These are phyloP conservation scores for Bretschneidera sinensis DNA, from an alignment of 345 rosid species.

Conservation along the genomic window DNA sequence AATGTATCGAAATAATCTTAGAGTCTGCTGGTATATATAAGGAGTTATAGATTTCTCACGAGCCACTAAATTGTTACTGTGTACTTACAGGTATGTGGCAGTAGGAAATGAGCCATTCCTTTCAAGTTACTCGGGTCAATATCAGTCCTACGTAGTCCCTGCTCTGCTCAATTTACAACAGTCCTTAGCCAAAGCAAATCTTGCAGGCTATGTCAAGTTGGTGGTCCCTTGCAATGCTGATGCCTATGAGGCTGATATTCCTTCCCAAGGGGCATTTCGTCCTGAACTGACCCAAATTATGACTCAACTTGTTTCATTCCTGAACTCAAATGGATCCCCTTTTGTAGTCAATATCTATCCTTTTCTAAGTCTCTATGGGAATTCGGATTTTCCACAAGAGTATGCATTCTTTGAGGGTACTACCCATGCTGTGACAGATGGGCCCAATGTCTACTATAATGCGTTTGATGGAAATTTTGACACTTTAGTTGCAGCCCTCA, in stretches of 20 bases:
- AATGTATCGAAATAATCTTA: neutral
- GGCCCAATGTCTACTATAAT: conserved; percentile 68
- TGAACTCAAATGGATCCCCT: conserved; percentile 84
- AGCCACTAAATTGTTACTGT: neutral
- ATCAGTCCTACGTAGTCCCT: conserved; percentile 71
- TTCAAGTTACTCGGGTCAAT: conserved; percentile 59
- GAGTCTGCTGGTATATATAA: too few species aligned
- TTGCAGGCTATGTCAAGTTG: conserved; percentile 70
- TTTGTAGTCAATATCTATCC: conserved; percentile 91
- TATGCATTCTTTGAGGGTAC: conserved; percentile 87
- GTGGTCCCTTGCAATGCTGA: conserved; percentile 98
- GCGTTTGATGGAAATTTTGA: conserved; percentile 94
- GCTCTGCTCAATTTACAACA: conserved; percentile 77
- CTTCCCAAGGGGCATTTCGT: conserved; percentile 89
- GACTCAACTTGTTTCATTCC: conserved; percentile 78
- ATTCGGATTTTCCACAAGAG: conserved; percentile 91
- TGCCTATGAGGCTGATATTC: conserved; percentile 77
- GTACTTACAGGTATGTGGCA: conserved; percentile 64
- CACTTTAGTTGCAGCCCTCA: conserved; percentile 85
- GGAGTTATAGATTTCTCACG: neutral
- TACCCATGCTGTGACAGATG: conserved; percentile 77
- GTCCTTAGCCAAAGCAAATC: conserved; percentile 76
- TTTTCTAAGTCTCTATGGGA: conserved; percentile 88
- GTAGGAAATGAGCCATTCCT: conserved; percentile 97
- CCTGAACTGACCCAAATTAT: conserved; percentile 79